Percentiles rank a stretch among this genome's conserved stretches.
These are phyloP conservation scores for Strobilomyces echinocephalus DNA, from an alignment of 768 basidiomycete genomes.

Conservation along the genomic window DNA sequence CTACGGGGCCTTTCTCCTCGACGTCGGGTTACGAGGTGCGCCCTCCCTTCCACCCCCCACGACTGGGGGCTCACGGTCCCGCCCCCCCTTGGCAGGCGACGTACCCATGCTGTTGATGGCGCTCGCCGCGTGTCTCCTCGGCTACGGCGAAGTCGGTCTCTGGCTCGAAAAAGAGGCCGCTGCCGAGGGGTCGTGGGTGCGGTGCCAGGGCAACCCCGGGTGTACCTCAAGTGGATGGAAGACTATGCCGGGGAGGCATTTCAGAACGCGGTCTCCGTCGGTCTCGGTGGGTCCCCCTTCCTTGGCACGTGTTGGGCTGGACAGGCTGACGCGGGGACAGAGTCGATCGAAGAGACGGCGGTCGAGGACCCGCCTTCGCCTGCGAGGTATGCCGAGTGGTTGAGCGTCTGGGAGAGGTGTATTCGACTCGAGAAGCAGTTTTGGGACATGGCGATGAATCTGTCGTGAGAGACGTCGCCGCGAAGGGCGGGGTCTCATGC, in stretches of 20 bases:
- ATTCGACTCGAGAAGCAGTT: conserved; percentile 77
- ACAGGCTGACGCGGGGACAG: conserved; percentile 34
- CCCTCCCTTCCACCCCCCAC: too few species aligned
- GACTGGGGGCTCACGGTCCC: too few species aligned
- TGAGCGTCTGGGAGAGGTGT: conserved; percentile 68
- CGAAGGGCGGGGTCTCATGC: too few species aligned
- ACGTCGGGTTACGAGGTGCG: conserved; percentile 55
- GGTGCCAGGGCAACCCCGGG: conserved; percentile 64
- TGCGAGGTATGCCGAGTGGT: conserved; percentile 58
- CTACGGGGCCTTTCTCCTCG: conserved; percentile 83
- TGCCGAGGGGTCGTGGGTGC: conserved; percentile 45
- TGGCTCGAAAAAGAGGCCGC: conserved; percentile 64
- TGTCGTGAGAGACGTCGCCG: neutral
- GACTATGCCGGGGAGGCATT: conserved; percentile 73
- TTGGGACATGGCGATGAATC: conserved; percentile 69
- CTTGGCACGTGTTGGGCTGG: neutral
- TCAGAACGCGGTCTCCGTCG: conserved; percentile 65
- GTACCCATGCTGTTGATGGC: conserved; percentile 70
- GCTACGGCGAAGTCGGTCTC: conserved; percentile 89
- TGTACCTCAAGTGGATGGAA: conserved; percentile 71
- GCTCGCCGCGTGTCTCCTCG: conserved; percentile 78
- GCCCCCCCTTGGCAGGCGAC: conserved; percentile 48
- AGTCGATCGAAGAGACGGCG: conserved; percentile 66
- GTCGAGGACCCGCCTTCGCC: conserved; percentile 59
- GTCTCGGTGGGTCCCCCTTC: conserved; percentile 55